Evolutionary conservation across 2,329 filamentous ascomycete species (phyloP).

Genomic region (Aspergillus piperis): DNA sequence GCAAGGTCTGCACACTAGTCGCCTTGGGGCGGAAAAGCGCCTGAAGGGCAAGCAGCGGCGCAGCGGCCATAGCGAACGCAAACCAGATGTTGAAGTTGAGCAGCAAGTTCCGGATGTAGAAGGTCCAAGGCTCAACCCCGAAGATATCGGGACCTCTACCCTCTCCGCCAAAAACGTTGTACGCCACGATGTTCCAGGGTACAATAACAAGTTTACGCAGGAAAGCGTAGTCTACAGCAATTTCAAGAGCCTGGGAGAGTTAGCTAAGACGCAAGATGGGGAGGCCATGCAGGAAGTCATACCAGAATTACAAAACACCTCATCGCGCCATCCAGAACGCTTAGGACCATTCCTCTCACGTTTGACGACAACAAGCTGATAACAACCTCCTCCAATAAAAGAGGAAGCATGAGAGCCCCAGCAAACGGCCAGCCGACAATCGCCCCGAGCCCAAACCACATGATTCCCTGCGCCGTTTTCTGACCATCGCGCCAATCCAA

Average conservation of each 20-base stretch:
- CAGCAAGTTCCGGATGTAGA: constrained; percentile 86
- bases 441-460: constrained; percentile 85
- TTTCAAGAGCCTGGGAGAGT: constrained; percentile 62
- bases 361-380: constrained; percentile 56
- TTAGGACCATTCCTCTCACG: constrained; percentile 59
- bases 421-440: constrained; percentile 95
- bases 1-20: constrained; percentile 66
- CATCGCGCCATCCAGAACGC: constrained; percentile 67
- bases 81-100: constrained; percentile 98
- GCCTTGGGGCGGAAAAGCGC: constrained; percentile 64
- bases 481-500: constrained; percentile 83
- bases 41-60: constrained; percentile 75
- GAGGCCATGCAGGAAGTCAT: constrained; percentile 36
- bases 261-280: background rate
- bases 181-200: constrained; percentile 89
- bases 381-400: constrained; percentile 74
- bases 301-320: constrained; percentile 70
- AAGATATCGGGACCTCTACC: constrained; percentile 86
- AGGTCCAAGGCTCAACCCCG: constrained; percentile 94
- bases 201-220: constrained; percentile 78
- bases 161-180: constrained; percentile 85
- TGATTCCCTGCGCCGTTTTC: constrained; percentile 79
- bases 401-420: constrained; percentile 76
- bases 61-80: constrained; percentile 69
- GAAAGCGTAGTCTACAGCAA: constrained; percentile 76